These are phyloP conservation scores for Cyberlindnera veronae DNA, from an alignment of 805 yeast genomes.

Conservation along the genomic window DNA sequence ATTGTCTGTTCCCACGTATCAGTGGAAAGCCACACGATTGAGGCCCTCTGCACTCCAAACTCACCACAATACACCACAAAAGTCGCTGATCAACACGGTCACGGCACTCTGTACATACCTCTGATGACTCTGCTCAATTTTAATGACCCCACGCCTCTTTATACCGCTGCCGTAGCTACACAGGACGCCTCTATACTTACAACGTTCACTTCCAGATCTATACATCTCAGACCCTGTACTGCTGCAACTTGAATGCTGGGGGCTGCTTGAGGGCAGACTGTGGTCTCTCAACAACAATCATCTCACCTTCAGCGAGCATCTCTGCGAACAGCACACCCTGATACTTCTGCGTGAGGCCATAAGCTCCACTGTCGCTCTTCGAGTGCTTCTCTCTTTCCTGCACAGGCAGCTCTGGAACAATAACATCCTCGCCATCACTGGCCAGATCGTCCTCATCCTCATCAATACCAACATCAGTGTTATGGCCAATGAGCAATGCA, in stretches of 20 bases:
- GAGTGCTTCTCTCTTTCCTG: conserved; percentile 24
- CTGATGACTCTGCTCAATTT: conserved; percentile 1
- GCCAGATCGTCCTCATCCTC: conserved; percentile 19
- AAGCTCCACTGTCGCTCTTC: conserved; percentile 38
- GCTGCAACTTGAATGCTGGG: conserved; percentile 64
- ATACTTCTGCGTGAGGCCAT: conserved; percentile 75
- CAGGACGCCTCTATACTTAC: neutral
- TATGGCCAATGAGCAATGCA: conserved; percentile 35
- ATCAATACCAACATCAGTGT: conserved; percentile 32
- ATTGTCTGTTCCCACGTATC: conserved; percentile 45
- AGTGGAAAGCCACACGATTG: conserved; percentile 46
- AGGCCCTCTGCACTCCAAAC: too few relatives aligned
- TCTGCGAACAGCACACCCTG: conserved; percentile 61
- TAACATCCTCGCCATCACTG: conserved; percentile 25
- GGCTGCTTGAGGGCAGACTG: conserved; percentile 50
- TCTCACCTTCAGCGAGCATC: conserved; percentile 25
- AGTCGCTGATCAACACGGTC: too few relatives aligned
- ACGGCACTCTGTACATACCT: conserved; percentile 3
- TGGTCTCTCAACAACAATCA: conserved; percentile 78
- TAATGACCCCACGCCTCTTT: conserved; percentile 7
- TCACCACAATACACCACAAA: too few relatives aligned
- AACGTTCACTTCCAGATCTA: neutral
- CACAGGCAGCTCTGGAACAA: conserved; percentile 29
- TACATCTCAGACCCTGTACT: conserved; percentile 40
- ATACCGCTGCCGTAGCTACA: neutral